phyloP scores from a whole-genome alignment of 2,329 filamentous ascomycete genomes.

The Ophiostoma piceae region DNA sequence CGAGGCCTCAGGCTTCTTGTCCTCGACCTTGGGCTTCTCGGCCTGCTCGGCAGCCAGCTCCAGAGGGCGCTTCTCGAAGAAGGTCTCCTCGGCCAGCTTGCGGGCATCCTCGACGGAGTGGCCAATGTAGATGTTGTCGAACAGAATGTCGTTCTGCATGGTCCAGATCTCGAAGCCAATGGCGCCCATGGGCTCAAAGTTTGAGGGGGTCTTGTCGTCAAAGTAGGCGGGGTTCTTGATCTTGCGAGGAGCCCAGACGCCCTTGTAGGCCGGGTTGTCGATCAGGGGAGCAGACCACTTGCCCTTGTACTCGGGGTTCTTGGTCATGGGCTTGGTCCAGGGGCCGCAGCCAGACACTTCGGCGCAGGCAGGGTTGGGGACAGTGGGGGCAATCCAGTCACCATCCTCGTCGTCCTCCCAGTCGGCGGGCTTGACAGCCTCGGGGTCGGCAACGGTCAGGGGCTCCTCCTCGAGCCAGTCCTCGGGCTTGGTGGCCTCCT shows the following conservation, averaged over 20 bases:
- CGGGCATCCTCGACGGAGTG: slow-evolving; percentile 91
- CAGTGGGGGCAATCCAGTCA: slow-evolving; percentile 86
- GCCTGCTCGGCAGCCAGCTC: slow-evolving; percentile 78
- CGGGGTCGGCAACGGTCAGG: slow-evolving; percentile 76
- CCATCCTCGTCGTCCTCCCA: slow-evolving; percentile 99
- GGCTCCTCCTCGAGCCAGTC: slow-evolving; percentile 96
- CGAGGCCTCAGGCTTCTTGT: slow-evolving; percentile 62
- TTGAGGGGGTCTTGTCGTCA: slow-evolving; percentile 93
- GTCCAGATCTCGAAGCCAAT: slow-evolving; percentile 99
- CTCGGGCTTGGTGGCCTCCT: slow-evolving; percentile 82
- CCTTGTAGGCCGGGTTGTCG: slow-evolving; percentile 98
- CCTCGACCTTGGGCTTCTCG: slow-evolving; percentile 67
- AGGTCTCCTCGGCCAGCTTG: slow-evolving; percentile 83
- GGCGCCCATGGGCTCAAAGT: slow-evolving; percentile 97
- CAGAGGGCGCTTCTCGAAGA: slow-evolving; percentile 76
- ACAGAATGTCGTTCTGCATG: slow-evolving; percentile 98
- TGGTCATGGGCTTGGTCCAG: slow-evolving; percentile 87
- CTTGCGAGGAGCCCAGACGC: slow-evolving; percentile 87
- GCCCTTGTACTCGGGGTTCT: slow-evolving; percentile 97
- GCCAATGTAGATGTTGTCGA: slow-evolving; percentile 99
- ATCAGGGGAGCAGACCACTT: slow-evolving; percentile 91
- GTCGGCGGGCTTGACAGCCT: slow-evolving; percentile 95
- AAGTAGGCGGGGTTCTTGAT: slow-evolving; percentile 95
- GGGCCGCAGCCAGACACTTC: slow-evolving; percentile 90
- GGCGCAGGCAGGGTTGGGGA: slow-evolving; percentile 93